A percentile compares a stretch with the other conserved stretches of the same genome.
Conservation (phyloP, 192 early-diverging fungal species). For the Irineochytrium annulatum region DNA sequence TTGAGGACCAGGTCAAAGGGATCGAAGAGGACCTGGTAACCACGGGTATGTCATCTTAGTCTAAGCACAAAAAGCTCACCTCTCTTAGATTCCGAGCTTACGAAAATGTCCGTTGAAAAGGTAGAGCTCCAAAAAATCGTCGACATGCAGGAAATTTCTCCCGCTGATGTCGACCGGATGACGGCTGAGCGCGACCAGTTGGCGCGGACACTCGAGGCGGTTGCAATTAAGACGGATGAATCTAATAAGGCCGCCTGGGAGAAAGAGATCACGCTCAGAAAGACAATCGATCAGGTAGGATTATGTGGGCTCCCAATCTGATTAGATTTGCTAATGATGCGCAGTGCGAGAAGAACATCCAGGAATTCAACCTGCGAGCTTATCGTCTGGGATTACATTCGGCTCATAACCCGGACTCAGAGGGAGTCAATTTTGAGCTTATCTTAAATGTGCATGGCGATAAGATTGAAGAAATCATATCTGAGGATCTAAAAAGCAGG, state of each 20-base stretch:
- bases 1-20: constrained; percentile 42
- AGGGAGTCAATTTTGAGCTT: constrained; percentile 33
- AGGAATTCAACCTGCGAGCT: constrained; percentile 47
- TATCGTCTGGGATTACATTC: constrained; percentile 38
- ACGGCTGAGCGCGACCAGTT: constrained; percentile 71
- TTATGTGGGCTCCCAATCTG: neutral
- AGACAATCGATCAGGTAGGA: constrained; percentile 57
- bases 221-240: constrained; percentile 56
- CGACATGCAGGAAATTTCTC: constrained; percentile 70
- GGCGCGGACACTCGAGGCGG: constrained; percentile 41
- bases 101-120: constrained; percentile 49
- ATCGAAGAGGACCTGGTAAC: constrained; percentile 32
- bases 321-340: neutral
- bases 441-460: constrained; percentile 33
- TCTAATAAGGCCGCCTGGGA: constrained; percentile 57
- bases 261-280: constrained; percentile 65
- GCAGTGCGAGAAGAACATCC: constrained; percentile 45
- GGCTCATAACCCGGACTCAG: constrained; percentile 4
- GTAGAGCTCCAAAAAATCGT: constrained; percentile 56
- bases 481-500: constrained; percentile 29
- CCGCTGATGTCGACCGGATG: constrained; percentile 79
- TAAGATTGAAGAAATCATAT: constrained; percentile 39
- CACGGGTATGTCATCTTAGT: constrained; percentile 14
- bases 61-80: neutral
- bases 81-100: constrained; percentile 40